Conservation (phyloP, 2,329 filamentous ascomycete genomes). For the Xylaria sp. region DNA sequence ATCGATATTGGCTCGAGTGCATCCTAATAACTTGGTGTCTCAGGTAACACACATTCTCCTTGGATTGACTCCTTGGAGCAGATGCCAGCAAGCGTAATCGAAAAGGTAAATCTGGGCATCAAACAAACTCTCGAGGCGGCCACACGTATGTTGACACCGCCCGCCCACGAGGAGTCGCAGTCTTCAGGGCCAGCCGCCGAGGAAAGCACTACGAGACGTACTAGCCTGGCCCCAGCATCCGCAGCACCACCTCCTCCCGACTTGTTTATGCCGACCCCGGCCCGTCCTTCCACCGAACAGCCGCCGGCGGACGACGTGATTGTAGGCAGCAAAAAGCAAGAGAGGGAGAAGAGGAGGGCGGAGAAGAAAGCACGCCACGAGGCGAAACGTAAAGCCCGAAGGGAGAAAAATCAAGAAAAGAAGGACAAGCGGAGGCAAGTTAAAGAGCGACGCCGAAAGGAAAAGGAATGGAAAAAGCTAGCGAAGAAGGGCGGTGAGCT, state of each 20-base stretch:
- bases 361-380: constrained; percentile 35
- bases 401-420: constrained; percentile 40
- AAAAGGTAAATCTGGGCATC: constrained; percentile 34
- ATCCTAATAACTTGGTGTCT: constrained; percentile 6
- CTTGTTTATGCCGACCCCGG: constrained; percentile 13
- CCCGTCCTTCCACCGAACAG: background rate
- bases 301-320: background rate
- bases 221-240: constrained; percentile 29
- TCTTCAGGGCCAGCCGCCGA: constrained; percentile 3
- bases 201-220: background rate
- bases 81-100: constrained; percentile 23
- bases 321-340: constrained; percentile 20
- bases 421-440: constrained; percentile 34
- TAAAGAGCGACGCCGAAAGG: constrained; percentile 38
- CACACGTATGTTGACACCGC: constrained; percentile 20
- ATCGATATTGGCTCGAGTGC: background rate
- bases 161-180: background rate
- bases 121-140: constrained; percentile 33
- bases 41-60: constrained; percentile 33
- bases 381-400: constrained; percentile 37
- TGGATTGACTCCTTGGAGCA: constrained; percentile 37
- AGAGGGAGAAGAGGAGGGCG: constrained; percentile 38
- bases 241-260: constrained; percentile 20
- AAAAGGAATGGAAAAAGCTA: constrained; percentile 37
- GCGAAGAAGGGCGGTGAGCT: constrained; percentile 37